Conservation (phyloP, 768 basidiomycete genomes). For the Cubamyces lactineus region DNA sequence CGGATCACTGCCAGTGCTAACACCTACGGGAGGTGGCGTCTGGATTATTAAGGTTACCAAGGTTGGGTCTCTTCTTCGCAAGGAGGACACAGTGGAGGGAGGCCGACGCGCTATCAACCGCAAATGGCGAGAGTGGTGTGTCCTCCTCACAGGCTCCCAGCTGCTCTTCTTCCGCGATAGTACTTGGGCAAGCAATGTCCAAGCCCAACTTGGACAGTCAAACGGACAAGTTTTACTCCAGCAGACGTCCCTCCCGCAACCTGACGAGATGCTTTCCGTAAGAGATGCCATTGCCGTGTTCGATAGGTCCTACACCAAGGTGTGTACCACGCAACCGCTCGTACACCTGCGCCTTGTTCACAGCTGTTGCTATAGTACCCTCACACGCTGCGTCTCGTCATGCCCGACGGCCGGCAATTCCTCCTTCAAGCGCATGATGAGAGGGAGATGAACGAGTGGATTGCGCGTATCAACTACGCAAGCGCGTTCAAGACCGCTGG, state of each 20-base stretch:
- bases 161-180: constrained; percentile 87
- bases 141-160: constrained; percentile 88
- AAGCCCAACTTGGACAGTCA: constrained; percentile 44
- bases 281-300: constrained; percentile 79
- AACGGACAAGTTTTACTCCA: constrained; percentile 42
- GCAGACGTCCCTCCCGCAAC: constrained; percentile 55
- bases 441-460: constrained; percentile 85
- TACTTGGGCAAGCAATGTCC: constrained; percentile 52
- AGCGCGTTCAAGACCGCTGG: constrained; percentile 87
- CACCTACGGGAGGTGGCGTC: constrained; percentile 32
- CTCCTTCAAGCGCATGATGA: constrained; percentile 76
- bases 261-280: constrained; percentile 85
- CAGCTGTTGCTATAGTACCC: constrained; percentile 45
- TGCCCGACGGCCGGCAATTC: constrained; percentile 78
- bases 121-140: constrained; percentile 89
- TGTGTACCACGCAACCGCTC: constrained; percentile 43
- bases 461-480: constrained; percentile 91
- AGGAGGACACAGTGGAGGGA: constrained; percentile 76
- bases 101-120: constrained; percentile 75
- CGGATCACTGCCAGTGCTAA: constrained; percentile 29
- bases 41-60: constrained; percentile 74
- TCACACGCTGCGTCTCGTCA: constrained; percentile 76
- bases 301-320: constrained; percentile 80
- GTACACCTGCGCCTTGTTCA: background rate
- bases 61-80: constrained; percentile 78